These are phyloP conservation scores for cucumber (Cucumis sativus) DNA, from an alignment of 306 rosid species.

Conservation along the genomic window DNA sequence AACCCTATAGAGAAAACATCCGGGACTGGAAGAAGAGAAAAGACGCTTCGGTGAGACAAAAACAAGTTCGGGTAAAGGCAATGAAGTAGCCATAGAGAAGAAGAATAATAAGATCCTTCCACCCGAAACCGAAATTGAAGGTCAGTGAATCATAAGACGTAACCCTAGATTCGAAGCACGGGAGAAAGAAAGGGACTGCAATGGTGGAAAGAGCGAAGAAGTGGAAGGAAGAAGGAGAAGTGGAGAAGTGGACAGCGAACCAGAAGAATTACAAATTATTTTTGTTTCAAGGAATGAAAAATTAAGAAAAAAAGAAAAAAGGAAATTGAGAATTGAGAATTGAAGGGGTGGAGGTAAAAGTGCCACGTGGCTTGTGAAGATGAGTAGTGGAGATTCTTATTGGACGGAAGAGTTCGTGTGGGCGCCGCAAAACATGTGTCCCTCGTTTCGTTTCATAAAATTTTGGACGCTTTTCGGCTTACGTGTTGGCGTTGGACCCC, in stretches of 20 bases:
- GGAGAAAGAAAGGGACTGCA: not conserved
- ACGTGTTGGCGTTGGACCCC: constrained; percentile 1
- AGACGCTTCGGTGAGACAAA: constrained; percentile 50
- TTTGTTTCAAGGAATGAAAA: not conserved
- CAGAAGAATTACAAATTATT: not conserved
- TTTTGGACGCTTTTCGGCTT: not conserved
- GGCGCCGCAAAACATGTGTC: not conserved
- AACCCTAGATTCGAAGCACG: not conserved
- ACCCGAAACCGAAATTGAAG: not conserved
- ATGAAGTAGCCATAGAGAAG: not conserved
- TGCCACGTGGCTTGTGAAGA: constrained; percentile 61
- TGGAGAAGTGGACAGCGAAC: constrained; percentile 5
- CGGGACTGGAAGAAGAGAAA: constrained; percentile 18
- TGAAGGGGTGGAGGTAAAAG: constrained; percentile 34
- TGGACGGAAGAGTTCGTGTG: constrained; percentile 26
- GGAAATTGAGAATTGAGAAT: not conserved
- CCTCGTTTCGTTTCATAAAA: not conserved
- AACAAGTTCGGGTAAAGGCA: constrained; percentile 35
- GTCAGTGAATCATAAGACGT: not conserved
- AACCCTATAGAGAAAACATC: constrained; percentile 12
- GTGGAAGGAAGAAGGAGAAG: constrained; percentile 7
- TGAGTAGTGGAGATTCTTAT: constrained; percentile 33
- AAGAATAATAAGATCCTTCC: not conserved
- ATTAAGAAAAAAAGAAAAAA: not conserved
- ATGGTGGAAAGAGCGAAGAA: not conserved